Conservation (phyloP, 176 grass and related monocot genomes). For the Aechmea fasciata region DNA sequence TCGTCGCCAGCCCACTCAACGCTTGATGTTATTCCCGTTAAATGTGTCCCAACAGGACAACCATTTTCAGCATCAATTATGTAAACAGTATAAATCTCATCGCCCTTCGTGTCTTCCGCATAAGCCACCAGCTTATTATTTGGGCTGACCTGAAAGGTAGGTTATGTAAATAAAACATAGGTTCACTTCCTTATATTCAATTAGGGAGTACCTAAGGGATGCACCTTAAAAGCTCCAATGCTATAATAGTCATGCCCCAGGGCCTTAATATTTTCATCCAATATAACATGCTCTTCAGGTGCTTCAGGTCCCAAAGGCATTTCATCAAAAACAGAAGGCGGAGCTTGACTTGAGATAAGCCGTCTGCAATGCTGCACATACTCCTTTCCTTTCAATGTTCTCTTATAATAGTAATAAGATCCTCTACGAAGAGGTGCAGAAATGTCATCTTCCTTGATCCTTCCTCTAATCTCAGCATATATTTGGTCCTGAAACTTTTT, state of each 20-base stretch:
- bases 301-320: constrained; percentile 61
- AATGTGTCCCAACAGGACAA: constrained; percentile 43
- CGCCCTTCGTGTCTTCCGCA: constrained; percentile 74
- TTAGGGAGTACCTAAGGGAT: constrained; percentile 3
- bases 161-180: background rate
- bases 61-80: constrained; percentile 62
- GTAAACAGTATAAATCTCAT: constrained; percentile 79
- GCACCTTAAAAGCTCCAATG: constrained; percentile 63
- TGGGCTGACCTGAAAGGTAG: constrained; percentile 55
- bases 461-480: constrained; percentile 76
- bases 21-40: constrained; percentile 61
- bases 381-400: constrained; percentile 71
- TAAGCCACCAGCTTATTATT: constrained; percentile 78
- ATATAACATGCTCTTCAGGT: constrained; percentile 61
- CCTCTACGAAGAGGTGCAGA: constrained; percentile 42
- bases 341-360: constrained; percentile 22
- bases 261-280: constrained; percentile 83
- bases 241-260: constrained; percentile 60
- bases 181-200: background rate
- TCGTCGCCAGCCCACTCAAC: constrained; percentile 80
- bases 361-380: constrained; percentile 70
- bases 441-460: constrained; percentile 86
- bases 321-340: constrained; percentile 49
- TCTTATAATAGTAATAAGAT: constrained; percentile 64
- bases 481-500: constrained; percentile 60